phyloP scores from a whole-genome alignment of 1,139 yeast genomes.

The Geotrichum reessii region DNA sequence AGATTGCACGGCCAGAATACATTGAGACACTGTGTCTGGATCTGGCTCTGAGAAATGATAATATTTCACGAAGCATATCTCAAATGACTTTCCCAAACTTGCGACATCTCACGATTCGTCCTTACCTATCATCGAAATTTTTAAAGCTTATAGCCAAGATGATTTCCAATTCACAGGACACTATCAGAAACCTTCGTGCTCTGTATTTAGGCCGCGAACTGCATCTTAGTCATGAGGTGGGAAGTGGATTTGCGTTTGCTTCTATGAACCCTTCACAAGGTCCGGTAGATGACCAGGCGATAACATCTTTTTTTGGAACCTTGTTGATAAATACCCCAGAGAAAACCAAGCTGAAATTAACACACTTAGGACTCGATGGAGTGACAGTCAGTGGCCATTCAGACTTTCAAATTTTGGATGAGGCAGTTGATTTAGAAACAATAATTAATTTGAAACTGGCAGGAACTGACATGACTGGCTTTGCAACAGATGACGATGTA shows the following conservation, averaged over 20 bases:
- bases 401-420: slow-evolving; percentile 16
- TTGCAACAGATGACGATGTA: neutral
- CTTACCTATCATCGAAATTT: slow-evolving; percentile 21
- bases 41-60: slow-evolving; percentile 22
- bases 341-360: slow-evolving; percentile 13
- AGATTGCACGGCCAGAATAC: slow-evolving; percentile 15
- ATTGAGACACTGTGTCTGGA: slow-evolving; percentile 21
- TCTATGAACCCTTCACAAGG: slow-evolving; percentile 20
- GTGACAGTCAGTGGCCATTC: slow-evolving; percentile 18
- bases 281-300: slow-evolving; percentile 14
- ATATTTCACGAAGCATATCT: slow-evolving; percentile 16
- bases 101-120: slow-evolving; percentile 22
- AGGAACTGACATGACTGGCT: slow-evolving; percentile 18
- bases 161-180: slow-evolving; percentile 20
- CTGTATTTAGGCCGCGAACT: slow-evolving; percentile 22
- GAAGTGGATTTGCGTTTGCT: slow-evolving; percentile 27
- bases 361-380: slow-evolving; percentile 24
- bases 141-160: slow-evolving; percentile 21
- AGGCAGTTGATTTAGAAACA: slow-evolving; percentile 16
- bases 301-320: slow-evolving; percentile 21
- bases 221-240: slow-evolving; percentile 20
- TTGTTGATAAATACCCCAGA: slow-evolving; percentile 5
- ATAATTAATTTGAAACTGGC: slow-evolving; percentile 19
- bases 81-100: slow-evolving; percentile 19
- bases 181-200: slow-evolving; percentile 16